Percentiles rank a stretch among this genome's conserved stretches.
Evolutionary conservation across 257 asterid species (phyloP).

Genomic region (Leptodermis oblonga): DNA sequence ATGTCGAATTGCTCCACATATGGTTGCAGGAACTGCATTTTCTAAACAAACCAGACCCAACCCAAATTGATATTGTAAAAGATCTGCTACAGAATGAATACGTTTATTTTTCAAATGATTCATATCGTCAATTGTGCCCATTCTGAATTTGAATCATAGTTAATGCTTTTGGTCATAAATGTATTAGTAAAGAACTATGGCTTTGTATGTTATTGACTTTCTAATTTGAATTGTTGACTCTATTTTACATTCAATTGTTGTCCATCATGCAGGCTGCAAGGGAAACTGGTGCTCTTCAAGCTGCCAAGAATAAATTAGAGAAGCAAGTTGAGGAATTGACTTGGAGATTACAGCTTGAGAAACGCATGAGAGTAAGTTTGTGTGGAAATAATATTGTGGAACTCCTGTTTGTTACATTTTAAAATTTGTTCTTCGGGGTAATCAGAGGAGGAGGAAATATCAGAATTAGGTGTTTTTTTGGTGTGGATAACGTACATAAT

Average conservation of each 20-base stretch:
- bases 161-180: neutral
- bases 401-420: neutral
- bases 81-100: neutral
- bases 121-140: no score
- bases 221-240: neutral
- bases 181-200: neutral
- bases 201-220: neutral
- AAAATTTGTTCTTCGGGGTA: neutral
- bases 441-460: neutral
- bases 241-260: neutral
- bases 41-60: neutral
- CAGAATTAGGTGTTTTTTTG: neutral
- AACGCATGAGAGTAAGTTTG: slow-evolving; percentile 83
- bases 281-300: slow-evolving; percentile 99
- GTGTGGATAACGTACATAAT: neutral
- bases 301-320: slow-evolving; percentile 98
- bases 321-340: slow-evolving; percentile 98
- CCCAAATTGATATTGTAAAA: neutral
- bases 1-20: neutral
- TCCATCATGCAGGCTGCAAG: slow-evolving; percentile 68
- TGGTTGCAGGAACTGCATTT: neutral
- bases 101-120: neutral
- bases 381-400: neutral
- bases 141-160: neutral
- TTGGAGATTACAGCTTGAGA: slow-evolving; percentile 98